Percentiles rank a stretch among this genome's conserved stretches.
phyloP scores from a whole-genome alignment of 306 rosid genomes.

The Vicia sativa region DNA sequence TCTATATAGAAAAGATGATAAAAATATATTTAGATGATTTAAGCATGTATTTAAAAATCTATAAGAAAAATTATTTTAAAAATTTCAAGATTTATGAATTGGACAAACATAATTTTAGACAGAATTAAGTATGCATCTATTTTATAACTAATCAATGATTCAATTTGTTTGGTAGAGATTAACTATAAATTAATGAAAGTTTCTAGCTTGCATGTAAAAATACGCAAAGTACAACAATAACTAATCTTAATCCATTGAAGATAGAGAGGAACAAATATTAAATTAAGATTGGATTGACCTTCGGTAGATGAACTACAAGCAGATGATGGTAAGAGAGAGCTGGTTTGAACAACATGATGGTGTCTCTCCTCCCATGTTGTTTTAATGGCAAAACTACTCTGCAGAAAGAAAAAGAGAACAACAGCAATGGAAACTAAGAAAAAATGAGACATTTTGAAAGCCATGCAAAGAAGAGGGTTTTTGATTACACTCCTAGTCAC shows the following conservation, averaged over 20 bases:
- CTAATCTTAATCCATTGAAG: background rate
- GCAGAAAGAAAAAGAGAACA: conserved; percentile 20
- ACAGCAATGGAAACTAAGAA: conserved; percentile 18
- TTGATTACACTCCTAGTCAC: background rate
- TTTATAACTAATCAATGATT: background rate
- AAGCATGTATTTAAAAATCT: no score
- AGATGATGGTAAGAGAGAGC: conserved; percentile 59
- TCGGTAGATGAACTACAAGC: conserved; percentile 50
- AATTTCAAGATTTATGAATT: no score
- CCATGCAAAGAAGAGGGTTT: conserved; percentile 16
- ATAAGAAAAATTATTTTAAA: no score
- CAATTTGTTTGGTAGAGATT: background rate
- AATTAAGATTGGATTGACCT: conserved; percentile 42
- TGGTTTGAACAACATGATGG: conserved; percentile 42
- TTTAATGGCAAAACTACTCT: conserved; percentile 34
- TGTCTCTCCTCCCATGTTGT: conserved; percentile 17
- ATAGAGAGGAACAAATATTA: background rate
- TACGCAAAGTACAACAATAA: background rate
- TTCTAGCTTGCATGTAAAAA: conserved; percentile 4
- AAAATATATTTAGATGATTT: no score
- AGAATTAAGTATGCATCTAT: background rate
- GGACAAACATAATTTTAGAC: no score
- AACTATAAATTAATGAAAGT: background rate
- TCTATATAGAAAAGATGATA: no score
- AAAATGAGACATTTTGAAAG: conserved; percentile 36